Evolutionary conservation across 2,329 filamentous ascomycete genomes (phyloP).

Genomic region (Dichotomopilus funicola): DNA sequence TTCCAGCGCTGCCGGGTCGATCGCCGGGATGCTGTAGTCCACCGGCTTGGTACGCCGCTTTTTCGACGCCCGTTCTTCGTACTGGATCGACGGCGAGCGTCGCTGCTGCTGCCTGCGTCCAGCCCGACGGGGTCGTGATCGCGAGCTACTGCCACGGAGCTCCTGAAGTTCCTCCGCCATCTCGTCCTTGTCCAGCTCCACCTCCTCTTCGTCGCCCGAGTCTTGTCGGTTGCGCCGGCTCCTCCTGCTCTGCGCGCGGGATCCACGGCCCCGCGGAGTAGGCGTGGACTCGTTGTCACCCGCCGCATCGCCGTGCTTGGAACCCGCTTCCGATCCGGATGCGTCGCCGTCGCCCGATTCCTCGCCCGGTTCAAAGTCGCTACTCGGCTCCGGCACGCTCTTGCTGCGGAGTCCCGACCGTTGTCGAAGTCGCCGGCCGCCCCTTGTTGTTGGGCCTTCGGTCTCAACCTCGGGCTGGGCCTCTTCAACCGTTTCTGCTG

Average conservation of each 20-base stretch:
- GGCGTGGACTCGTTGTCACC: constrained; percentile 44
- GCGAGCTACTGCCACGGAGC: constrained; percentile 45
- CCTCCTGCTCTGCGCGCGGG: constrained; percentile 34
- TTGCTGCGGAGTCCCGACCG: constrained; percentile 40
- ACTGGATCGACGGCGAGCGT: constrained; percentile 51
- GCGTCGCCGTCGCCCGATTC: constrained; percentile 51
- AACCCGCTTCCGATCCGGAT: constrained; percentile 29
- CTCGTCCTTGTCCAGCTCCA: constrained; percentile 56
- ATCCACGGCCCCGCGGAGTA: constrained; percentile 40
- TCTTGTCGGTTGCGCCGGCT: constrained; percentile 41
- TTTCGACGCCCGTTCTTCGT: constrained; percentile 47
- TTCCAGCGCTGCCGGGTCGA: constrained; percentile 53
- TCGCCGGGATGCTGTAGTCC: constrained; percentile 80
- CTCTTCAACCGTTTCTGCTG: constrained; percentile 18
- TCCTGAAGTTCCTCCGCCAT: constrained; percentile 60
- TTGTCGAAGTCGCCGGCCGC: constrained; percentile 43
- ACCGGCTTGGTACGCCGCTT: constrained; percentile 58
- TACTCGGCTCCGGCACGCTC: constrained; percentile 47
- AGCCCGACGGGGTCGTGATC: constrained; percentile 42
- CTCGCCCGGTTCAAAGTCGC: constrained; percentile 55
- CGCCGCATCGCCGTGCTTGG: constrained; percentile 29
- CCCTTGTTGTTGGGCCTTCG: constrained; percentile 25
- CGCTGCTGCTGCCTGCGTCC: constrained; percentile 27
- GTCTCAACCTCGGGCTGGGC: constrained; percentile 13
- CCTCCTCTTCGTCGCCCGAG: constrained; percentile 52